Base-by-base conservation (phyloP, 352 stramenopile species). In the Pythium volutum region DNA sequence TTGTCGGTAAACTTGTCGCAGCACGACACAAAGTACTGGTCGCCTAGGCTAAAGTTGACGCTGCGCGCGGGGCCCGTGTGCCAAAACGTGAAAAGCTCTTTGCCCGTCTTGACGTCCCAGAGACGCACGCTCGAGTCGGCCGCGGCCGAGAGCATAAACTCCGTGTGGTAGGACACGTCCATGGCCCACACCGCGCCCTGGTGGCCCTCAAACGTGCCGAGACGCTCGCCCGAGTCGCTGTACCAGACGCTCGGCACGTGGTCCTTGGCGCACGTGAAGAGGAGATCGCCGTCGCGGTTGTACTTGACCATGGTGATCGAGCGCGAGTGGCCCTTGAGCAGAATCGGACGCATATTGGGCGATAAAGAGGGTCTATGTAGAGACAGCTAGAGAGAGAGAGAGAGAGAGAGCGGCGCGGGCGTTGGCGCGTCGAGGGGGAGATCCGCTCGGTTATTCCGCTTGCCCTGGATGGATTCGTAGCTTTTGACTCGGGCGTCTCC, bases 231-330 rank as follows among this genome's bases (percentile, higher is more conserved):
- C 55, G 90, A 97, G 69, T 98, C 89, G 42, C 91, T 90, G 77
- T 93, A 97, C 97, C 97, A 99, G n/a, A 99, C 77, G 48, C 93
- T 98, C 31, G 96, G 96, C 42, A 88, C 80, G 70, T 98, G 84
- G 66, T 99, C 96, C 76, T 98, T 99, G 46, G 95, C 92, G 53
- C 84, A 95, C 42, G 96, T 97, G 78, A 99, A 99, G 20, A 99
- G 80, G 18, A 99, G 79, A 75, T 99, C 97, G 38, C 97, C 97
- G 69, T 99, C 97, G 55, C 91, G 89, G 79, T 99, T 99, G 88
- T 98, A 99, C 73, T 99, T 98, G 64, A 99, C 89, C 81, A 93
- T 90, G 12, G 97, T 99, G 68, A 99, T 97, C 58, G 97, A 97
- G 71, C 97, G 93, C 68, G 98, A 97, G 86, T 99, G 97, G 72